Evolutionary conservation across 1,139 yeast species (phyloP).

Genomic region (Eremothecium sinecaudum): DNA sequence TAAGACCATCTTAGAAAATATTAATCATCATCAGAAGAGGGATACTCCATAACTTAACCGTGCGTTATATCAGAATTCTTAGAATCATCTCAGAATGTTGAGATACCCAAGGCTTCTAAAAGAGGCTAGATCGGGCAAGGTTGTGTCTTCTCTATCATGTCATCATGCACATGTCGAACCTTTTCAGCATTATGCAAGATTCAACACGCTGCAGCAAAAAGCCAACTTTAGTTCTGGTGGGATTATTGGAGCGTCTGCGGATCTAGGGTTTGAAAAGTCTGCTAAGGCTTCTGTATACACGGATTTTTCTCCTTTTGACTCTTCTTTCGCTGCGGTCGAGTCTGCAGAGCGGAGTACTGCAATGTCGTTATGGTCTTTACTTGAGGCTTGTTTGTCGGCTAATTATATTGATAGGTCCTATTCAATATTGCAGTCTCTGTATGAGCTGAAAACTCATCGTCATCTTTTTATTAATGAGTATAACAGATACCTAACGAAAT

Average conservation of each 20-base stretch:
- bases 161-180: no score
- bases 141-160: no score
- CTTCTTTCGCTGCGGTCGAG: conserved; percentile 22
- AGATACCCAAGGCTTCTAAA: no score
- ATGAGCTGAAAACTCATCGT: conserved; percentile 35
- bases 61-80: no score
- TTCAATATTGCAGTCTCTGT: conserved; percentile 50
- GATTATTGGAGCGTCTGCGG: conserved; percentile 1
- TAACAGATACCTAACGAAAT: conserved; percentile 41
- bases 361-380: conserved; percentile 60
- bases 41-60: no score
- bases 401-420: conserved; percentile 66
- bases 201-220: no score
- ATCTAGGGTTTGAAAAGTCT: conserved; percentile 17
- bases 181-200: no score
- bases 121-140: no score
- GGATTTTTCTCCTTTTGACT: conserved; percentile 22
- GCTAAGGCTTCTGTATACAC: conserved; percentile 17
- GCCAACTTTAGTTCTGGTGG: not conserved
- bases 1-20: no score
- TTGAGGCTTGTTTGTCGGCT: conserved; percentile 71
- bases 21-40: no score
- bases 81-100: no score
- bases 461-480: conserved; percentile 34
- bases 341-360: conserved; percentile 49